Evolutionary conservation across 2,329 filamentous ascomycete genomes (phyloP).

Genomic region (Beauveria pseudobassiana): DNA sequence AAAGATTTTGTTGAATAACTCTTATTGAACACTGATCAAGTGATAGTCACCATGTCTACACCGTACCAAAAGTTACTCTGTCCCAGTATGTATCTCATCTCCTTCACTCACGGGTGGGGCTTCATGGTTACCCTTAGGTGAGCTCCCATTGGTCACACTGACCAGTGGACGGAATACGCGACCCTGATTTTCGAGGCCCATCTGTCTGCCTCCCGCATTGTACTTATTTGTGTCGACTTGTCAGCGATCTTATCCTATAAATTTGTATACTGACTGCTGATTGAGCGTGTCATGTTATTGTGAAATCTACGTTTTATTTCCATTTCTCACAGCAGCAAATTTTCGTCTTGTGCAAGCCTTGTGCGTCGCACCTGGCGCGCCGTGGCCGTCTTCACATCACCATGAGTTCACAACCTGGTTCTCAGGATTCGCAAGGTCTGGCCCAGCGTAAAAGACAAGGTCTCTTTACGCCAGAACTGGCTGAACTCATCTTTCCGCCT

Average conservation of each 20-base stretch:
- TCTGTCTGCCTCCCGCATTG: background rate
- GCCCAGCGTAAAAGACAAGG: constrained; percentile 24
- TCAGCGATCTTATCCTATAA: background rate
- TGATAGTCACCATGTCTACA: no score
- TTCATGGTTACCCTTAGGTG: no score
- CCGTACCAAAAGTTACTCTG: no score
- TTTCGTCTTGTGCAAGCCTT: background rate
- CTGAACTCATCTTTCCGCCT: constrained; percentile 41
- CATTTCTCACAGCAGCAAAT: background rate
- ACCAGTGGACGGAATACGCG: background rate
- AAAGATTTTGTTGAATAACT: no score
- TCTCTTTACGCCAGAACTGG: constrained; percentile 35
- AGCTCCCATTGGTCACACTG: no score
- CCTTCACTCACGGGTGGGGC: no score
- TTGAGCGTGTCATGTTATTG: background rate
- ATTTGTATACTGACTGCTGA: background rate
- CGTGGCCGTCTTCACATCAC: background rate
- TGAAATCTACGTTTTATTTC: background rate
- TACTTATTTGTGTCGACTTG: background rate
- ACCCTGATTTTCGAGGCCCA: constrained; percentile 8
- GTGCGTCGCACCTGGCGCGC: background rate
- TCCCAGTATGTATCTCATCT: no score
- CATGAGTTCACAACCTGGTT: constrained; percentile 15
- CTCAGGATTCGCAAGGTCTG: constrained; percentile 15
- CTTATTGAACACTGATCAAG: no score